Conservation (phyloP, 257 asterid genomes). For the Solanum sparsipilum region DNA sequence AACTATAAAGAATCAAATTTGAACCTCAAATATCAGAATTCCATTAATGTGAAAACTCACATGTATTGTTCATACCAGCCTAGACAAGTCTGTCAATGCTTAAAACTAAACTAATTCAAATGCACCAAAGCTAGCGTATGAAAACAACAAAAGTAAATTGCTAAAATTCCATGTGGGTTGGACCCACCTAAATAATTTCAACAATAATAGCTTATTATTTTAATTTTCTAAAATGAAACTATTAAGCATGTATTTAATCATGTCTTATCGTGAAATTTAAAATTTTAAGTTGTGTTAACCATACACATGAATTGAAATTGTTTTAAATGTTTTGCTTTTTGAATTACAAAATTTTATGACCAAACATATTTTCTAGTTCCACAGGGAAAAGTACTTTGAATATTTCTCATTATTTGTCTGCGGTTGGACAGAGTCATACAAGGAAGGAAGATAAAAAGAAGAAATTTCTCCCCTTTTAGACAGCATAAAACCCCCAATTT, state of each 20-base stretch:
- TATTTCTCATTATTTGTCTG: background rate
- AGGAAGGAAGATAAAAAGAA: background rate
- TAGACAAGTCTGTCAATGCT: background rate
- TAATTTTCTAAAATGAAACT: background rate
- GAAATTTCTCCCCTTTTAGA: background rate
- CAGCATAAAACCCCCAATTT: background rate
- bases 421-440: background rate
- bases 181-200: background rate
- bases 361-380: too few species aligned
- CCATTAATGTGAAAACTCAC: background rate
- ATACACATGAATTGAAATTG: too few species aligned
- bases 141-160: background rate
- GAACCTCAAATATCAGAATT: background rate
- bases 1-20: background rate
- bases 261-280: too few species aligned
- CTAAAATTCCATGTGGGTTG: background rate
- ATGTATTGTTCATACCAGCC: background rate
- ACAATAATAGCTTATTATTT: background rate
- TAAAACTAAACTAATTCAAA: background rate
- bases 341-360: too few species aligned
- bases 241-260: background rate
- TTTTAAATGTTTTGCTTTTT: fast-evolving
- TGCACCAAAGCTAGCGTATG: background rate
- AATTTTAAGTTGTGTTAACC: too few species aligned
- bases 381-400: background rate